Evolutionary conservation across 257 asterid genomes (phyloP), one percentile per base, ranked within the genome.

Genomic region (Jaltomata sinuosa): DNA sequence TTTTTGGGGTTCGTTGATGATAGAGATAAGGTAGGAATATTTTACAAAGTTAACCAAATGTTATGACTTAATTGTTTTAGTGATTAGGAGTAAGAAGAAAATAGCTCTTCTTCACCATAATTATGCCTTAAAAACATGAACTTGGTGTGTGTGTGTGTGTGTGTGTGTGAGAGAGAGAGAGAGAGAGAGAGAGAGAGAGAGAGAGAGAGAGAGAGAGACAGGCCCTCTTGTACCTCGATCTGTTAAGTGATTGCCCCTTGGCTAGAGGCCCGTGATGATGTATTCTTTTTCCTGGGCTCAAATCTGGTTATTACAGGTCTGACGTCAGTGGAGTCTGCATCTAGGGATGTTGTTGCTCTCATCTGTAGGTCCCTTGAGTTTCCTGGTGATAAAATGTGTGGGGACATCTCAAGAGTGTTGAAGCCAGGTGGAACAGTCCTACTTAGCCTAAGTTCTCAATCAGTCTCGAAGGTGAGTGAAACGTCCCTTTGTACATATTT

Each of bases 361-460:
- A 88, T 94, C 32, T 83, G 90, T 85, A 89, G 88, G 81, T 89
- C 95, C 38, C 72, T 85, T 84, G 97, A 90, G 83, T 92, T 90
- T 84, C 92, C 91, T 11, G 83, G 88, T 57, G 93, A 92, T 54
- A 87, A 91, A 69, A 74, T 95, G 87, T 89, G 93, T 85, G 88
- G 49, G 14, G 92, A 86, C 82, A 85, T 96, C 42, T 89, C 88
- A 42, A 90, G 93, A 89, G 90, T 91, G 59, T 85, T 95, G 82
- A 97, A 89, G 84, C 97, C 97, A 71, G 94, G 94, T 79, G 98
- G 98, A 88, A 88, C 90, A 59, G 86, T 92, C 82, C 84, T 90
- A 83, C 87, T 92, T 82, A 55, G 87, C 84, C 67, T 84, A 79
- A 36, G 88, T 81, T 88, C 92, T 84, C 92, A 90, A 64, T 81